phyloP scores from a whole-genome alignment of 1,284 basidiomycete species.

The Bjerkandera adusta region DNA sequence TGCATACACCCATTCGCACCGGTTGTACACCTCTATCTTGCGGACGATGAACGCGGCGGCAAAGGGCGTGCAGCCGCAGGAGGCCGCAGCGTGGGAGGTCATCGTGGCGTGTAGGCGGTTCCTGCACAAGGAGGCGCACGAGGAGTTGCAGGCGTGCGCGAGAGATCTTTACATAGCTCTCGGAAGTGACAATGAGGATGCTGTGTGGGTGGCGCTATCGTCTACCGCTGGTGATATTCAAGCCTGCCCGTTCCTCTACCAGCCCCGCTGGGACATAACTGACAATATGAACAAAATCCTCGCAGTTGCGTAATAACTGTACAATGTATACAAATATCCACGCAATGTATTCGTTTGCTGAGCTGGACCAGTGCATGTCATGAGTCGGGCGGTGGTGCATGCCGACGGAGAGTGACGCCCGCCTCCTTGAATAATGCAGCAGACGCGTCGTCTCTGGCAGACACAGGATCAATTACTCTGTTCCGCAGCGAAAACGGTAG shows the following conservation, averaged over 20 bases:
- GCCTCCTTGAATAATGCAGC: constrained; percentile 76
- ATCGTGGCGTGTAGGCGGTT: constrained; percentile 73
- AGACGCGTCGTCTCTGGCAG: constrained; percentile 73
- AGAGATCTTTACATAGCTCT: constrained; percentile 64
- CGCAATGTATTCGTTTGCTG: background rate
- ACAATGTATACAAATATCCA: background rate
- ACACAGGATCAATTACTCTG: constrained; percentile 5
- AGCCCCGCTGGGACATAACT: constrained; percentile 59
- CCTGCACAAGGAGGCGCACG: constrained; percentile 60
- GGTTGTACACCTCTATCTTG: constrained; percentile 72
- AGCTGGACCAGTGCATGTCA: no score
- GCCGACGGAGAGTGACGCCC: constrained; percentile 74
- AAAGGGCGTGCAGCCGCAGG: constrained; percentile 64
- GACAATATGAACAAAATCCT: constrained; percentile 51
- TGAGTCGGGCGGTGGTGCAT: constrained; percentile 35
- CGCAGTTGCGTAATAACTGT: background rate
- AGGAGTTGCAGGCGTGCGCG: constrained; percentile 70
- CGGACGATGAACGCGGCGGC: constrained; percentile 68
- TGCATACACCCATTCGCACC: constrained; percentile 74
- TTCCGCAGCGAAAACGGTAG: background rate
- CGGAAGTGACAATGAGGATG: constrained; percentile 65
- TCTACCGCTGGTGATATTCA: constrained; percentile 48
- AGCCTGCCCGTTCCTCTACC: constrained; percentile 46
- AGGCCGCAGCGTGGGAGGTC: constrained; percentile 77
- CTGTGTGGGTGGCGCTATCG: constrained; percentile 76